Evolutionary conservation across 148 eudicot genomes (phyloP).

Genomic region (Tetragonia tetragonoides): DNA sequence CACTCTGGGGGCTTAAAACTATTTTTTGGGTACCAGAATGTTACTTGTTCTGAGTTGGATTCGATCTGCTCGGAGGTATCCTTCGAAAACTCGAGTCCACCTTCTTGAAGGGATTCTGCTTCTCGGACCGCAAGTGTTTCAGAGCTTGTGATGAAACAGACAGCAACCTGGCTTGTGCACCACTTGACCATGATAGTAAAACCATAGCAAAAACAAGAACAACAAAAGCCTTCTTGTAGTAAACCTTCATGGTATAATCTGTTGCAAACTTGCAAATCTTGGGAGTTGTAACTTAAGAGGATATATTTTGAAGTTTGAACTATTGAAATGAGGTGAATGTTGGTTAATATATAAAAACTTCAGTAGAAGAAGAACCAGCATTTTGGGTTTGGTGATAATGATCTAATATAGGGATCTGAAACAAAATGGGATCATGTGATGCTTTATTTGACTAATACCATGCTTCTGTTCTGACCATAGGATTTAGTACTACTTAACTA

Average conservation of each 20-base stretch:
- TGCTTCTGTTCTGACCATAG: slow-evolving; percentile 1
- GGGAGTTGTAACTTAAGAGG: not conserved
- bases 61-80: slow-evolving; percentile 57
- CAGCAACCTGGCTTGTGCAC: slow-evolving; percentile 32
- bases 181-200: slow-evolving; percentile 30
- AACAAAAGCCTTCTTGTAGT: slow-evolving; percentile 24
- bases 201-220: slow-evolving; percentile 39
- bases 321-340: not conserved
- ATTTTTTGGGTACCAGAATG: slow-evolving; percentile 5
- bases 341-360: not conserved
- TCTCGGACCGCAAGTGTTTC: slow-evolving; percentile 31
- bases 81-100: slow-evolving; percentile 47
- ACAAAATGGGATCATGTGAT: slow-evolving; percentile 15
- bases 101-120: slow-evolving; percentile 46
- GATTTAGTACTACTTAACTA: not conserved
- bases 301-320: not conserved
- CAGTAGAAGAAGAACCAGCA: not conserved
- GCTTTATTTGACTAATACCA: slow-evolving; percentile 3
- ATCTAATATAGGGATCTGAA: slow-evolving; percentile 6
- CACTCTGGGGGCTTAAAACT: not conserved
- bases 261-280: not conserved
- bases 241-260: slow-evolving; percentile 31
- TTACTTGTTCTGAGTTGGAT: slow-evolving; percentile 81
- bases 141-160: slow-evolving; percentile 39
- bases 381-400: not conserved